Evolutionary conservation across 768 basidiomycete genomes (phyloP), one percentile per base, ranked within the genome.

Genomic region (Leccinum uliginosum): DNA sequence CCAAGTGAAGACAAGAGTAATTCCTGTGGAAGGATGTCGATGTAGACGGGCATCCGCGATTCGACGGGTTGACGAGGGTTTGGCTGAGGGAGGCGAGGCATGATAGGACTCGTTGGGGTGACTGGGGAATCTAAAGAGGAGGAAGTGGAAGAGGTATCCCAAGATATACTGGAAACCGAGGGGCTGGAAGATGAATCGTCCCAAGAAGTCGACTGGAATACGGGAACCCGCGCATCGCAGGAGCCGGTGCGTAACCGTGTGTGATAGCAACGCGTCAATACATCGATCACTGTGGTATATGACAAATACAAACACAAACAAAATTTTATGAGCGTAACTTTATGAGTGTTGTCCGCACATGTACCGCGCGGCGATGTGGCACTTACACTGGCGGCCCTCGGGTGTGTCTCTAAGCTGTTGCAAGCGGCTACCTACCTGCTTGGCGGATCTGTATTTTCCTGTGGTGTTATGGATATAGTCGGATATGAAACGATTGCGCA

Each of bases 401-500:
- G 83, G 80, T 3, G 86, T 86, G 69, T 91, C 87, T 62, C 87
- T 75, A 52, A 91, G 79, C 65, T 90, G 88, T 66, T 91, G 89
- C 30, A 91, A 75, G 54, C 89, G 86, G 65, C 86, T 88, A 56
- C 89, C 88, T 48, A 91, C 88, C 71, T 90, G 88, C 68, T 90
- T 90, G 23, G 88, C 81, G 8, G 86, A 85, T 57, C 89, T 79
- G 58, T 79, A 76, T 68, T 85, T 83, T 23, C 88, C 86, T 0
- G 89, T 91, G 59, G 78, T 80, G 34, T 77, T 75, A 66, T 76
- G 83, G 66, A 91, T 89, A 72, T 86, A 84, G 61, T 91, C 86
- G 51, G 88, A 87, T 59, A 90, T 87, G 71, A 89, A 91, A 48
- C 85, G 80, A 71, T 91, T 91, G 56, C 89, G 78, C 79, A 87